Evolutionary conservation across 192 early-diverging fungal species (phyloP), one percentile per base, ranked within the genome.

Genomic region (Gaertneriomyces sp.): DNA sequence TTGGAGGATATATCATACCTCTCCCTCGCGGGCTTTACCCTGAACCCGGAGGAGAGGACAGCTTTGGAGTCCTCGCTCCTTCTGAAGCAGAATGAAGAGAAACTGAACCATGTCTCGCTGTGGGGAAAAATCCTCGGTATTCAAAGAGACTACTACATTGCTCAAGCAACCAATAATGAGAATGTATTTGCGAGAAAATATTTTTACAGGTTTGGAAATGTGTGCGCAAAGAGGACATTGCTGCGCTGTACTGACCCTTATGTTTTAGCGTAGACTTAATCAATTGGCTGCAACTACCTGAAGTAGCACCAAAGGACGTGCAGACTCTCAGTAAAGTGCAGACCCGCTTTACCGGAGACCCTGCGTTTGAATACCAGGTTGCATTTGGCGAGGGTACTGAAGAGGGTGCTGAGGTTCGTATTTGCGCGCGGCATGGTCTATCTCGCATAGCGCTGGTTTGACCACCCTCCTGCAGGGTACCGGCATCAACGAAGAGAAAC

Each of bases 121-220:
- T 85, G 83, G 83, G 83, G 83, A 7, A 81, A 82, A 59, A 69
- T 85, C 46, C 47, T 79, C 42, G 83, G 81, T 3, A 64, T 85
- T 43, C 74, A 85, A 50, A 59, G 75, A 10, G 83, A 85, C 58
- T 85, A 85, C 66, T 76, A 70, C 47, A 69, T 85, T 53, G 75
- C 80, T 4, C 83, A 85, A 63, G 67, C 74, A 7, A 45, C 49
- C 43, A 58, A 60, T 25, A 45, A 67, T 38, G 69, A 58, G 5
- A 66, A 75, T 45, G 47, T 72, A 5, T 85, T 85, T 73, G 58
- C 72, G 14, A 38, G 79, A 42, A 85, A 85, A 63, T 82, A 70
- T 51, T 85, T 60, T 50, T 85, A 85, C 72, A 81, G 74, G 82
- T 81, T 19, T 75, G 33, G 0, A 38, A 51, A 20, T 6, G 20